phyloP scores from a whole-genome alignment of 495 filamentous ascomycete species.

The Neurospora tetrasperma region DNA sequence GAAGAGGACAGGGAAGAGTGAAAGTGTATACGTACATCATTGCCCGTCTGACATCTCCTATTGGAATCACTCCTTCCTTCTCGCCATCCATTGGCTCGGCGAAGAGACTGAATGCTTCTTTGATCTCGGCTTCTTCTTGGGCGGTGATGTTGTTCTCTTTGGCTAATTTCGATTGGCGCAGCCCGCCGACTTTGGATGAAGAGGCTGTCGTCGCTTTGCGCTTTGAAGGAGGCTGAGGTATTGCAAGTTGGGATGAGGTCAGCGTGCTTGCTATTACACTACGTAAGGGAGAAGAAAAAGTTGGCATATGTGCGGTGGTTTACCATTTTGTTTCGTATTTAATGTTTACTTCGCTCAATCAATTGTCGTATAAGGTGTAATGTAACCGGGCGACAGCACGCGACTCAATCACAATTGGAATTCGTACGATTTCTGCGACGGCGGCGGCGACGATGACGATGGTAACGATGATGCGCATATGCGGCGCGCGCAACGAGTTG shows the following conservation, averaged over 20 bases:
- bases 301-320: neutral
- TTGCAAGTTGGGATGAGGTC: neutral
- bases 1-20: neutral
- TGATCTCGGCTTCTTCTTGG: conserved; percentile 79
- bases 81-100: conserved; percentile 55
- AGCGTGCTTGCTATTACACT: neutral
- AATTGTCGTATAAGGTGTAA: neutral
- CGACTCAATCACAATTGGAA: neutral
- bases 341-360: neutral
- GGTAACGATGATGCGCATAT: neutral
- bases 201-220: conserved; percentile 19
- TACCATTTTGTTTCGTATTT: neutral
- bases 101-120: conserved; percentile 81
- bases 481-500: neutral
- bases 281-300: neutral
- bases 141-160: conserved; percentile 76
- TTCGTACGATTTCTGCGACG: neutral
- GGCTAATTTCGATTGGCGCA: conserved; percentile 66
- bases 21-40: conserved; percentile 38
- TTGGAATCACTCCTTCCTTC: conserved; percentile 62
- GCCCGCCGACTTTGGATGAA: conserved; percentile 16
- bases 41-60: conserved; percentile 70
- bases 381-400: neutral
- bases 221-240: conserved; percentile 31
- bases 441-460: neutral